phyloP scores from a whole-genome alignment of 1,284 basidiomycete genomes.

The Austropuccinia psidii region DNA sequence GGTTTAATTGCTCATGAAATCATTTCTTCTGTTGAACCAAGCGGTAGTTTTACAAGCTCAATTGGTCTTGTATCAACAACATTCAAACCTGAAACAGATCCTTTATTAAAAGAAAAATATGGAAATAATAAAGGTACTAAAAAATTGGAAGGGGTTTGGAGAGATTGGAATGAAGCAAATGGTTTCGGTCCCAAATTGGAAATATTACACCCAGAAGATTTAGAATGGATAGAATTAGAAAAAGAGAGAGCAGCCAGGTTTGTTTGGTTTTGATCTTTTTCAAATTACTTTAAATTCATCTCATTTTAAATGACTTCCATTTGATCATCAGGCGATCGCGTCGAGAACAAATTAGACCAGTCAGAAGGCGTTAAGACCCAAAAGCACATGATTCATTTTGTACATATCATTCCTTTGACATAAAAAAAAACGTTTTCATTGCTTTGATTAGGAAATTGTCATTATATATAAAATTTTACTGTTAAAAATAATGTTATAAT shows the following conservation, averaged over 20 bases:
- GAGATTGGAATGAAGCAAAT: conserved; percentile 86
- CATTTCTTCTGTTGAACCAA: not conserved
- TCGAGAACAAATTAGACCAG: not conserved
- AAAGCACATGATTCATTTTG: too few relatives aligned
- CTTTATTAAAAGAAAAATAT: conserved; percentile 38
- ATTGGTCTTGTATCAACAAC: conserved; percentile 40
- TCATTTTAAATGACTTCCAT: not conserved
- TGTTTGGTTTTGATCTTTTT: not conserved
- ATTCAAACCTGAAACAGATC: conserved; percentile 47
- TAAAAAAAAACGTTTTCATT: too few relatives aligned
- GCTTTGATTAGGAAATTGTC: too few relatives aligned
- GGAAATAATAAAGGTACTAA: conserved; percentile 59
- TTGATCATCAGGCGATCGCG: not conserved
- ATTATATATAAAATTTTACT: too few relatives aligned
- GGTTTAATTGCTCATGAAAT: conserved; percentile 57
- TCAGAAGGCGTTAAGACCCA: not conserved
- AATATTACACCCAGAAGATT: conserved; percentile 76
- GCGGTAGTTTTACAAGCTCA: not conserved
- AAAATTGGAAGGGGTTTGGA: conserved; percentile 77
- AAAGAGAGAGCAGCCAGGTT: conserved; percentile 25
- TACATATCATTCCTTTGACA: too few relatives aligned
- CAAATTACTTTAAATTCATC: not conserved
- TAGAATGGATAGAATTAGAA: conserved; percentile 54
- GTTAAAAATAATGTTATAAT: too few relatives aligned
- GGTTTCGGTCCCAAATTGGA: conserved; percentile 87